Evolutionary conservation across 176 grass and related monocot genomes (phyloP).

Genomic region (Triticum turgidum): DNA sequence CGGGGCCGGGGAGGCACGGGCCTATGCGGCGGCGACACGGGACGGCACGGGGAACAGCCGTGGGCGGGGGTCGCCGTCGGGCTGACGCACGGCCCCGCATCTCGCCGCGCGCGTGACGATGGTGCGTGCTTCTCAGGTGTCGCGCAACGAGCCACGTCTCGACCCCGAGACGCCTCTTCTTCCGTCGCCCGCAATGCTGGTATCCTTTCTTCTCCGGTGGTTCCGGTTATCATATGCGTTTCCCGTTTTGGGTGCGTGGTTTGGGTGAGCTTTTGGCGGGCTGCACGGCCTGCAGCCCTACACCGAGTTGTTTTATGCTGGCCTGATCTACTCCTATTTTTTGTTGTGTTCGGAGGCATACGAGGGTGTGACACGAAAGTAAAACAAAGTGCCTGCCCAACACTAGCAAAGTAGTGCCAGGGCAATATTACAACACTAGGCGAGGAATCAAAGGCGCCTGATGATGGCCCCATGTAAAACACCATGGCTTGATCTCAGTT

Average conservation of each 20-base stretch:
- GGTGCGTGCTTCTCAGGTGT: constrained; percentile 46
- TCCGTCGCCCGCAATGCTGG: not conserved
- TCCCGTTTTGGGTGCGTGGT: not conserved
- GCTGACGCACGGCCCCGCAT: constrained; percentile 18
- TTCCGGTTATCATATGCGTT: not conserved
- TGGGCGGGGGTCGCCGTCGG: not conserved
- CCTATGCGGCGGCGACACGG: not conserved
- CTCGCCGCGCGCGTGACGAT: constrained; percentile 42
- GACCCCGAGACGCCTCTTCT: constrained; percentile 48
- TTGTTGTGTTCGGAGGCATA: not conserved
- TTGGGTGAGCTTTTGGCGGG: not conserved
- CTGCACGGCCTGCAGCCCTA: not conserved
- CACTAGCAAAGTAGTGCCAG: not conserved
- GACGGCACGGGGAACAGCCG: not conserved
- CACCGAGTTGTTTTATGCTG: constrained; percentile 14
- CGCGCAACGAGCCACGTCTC: constrained; percentile 30
- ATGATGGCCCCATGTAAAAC: not conserved
- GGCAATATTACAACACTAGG: no score
- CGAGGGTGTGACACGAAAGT: constrained; percentile 32
- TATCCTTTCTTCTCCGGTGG: not conserved
- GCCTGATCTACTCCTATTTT: not conserved
- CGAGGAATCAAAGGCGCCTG: not conserved
- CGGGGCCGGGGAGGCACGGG: accelerated
- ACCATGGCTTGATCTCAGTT: not conserved
- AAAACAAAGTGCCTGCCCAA: constrained; percentile 19